Evolutionary conservation across 495 filamentous ascomycete species (phyloP), one percentile per base, ranked within the genome.

Genomic region (Staphylotrichum longicolle): DNA sequence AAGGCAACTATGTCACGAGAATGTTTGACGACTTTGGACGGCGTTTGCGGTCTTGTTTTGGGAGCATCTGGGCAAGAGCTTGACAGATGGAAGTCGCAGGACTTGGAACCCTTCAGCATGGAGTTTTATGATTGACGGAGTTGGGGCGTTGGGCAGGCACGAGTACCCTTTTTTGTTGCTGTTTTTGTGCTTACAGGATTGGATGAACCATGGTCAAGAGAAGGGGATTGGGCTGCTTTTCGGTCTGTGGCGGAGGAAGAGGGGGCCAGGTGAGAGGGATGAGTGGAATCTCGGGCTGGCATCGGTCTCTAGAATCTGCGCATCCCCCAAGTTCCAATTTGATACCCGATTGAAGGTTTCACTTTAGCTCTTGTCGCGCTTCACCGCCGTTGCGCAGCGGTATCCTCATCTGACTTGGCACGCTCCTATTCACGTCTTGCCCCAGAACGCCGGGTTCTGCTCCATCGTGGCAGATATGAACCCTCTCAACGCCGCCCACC

Each of bases 381-480:
- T 27, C 20, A 27, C 20, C 20, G 20, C 20, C 20, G 20, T 27
- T 27, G 20, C 20, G 20, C 20, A 27, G 20, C 20, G 20, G 20
- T 27, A 27, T 27, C 20, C 20, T 27, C 20, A 27, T 27, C 20
- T 27, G 20, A 27, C 20, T 27, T 27, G 20, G 20, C 20, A 27
- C 20, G 20, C 20, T 27, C 20, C 20, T 27, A 27, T 27, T 46
- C 54, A 66, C 12, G 54, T 51, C 60, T 71, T 69, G 8, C 39
- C 45, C 52, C 67, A 59, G 70, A 89, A 88, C 8, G 82, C 86
- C 32, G 86, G 84, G 54, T 88, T 88, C 68, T 86, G 84, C 67
- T 91, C 87, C 86, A 89, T 87, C 0, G 86, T 90, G 61, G 86
- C 81, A 0, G 86, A 83, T 42, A 91, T 88, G 59, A 89, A 89